Conservation (phyloP, 2,329 filamentous ascomycete species). For the Penicillium expansum region DNA sequence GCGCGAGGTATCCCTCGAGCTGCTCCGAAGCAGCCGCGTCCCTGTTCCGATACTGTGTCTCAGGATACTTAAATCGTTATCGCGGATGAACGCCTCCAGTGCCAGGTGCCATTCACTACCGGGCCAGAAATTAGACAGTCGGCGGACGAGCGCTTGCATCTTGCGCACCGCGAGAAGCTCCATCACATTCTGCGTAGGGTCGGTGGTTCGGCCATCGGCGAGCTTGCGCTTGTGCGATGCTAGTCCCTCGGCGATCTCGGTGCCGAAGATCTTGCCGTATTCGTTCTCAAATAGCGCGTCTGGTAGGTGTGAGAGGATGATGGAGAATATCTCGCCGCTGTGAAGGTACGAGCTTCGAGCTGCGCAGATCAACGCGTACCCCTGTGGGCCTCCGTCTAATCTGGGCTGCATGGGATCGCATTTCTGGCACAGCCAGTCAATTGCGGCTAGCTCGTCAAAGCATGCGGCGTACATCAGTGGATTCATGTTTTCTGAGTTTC, state of each 20-base stretch:
- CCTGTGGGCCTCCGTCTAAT: not conserved
- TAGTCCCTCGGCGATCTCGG: slow-evolving; percentile 2
- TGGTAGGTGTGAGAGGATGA: not conserved
- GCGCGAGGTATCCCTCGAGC: not conserved
- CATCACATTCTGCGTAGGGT: not conserved
- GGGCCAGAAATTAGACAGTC: not conserved
- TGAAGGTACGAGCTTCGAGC: not conserved
- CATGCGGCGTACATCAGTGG: slow-evolving; percentile 6
- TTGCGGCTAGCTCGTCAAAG: slow-evolving; percentile 1
- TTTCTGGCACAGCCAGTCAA: not conserved
- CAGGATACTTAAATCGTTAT: not conserved
- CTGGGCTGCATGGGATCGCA: not conserved
- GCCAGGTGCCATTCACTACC: slow-evolving; percentile 1
- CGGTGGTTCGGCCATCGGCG: not conserved
- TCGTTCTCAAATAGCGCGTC: not conserved
- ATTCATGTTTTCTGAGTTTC: slow-evolving; percentile 1
- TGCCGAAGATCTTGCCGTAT: slow-evolving; percentile 3
- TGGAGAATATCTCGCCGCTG: slow-evolving; percentile 3
- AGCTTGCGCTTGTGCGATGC: not conserved
- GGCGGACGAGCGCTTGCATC: slow-evolving; percentile 1
- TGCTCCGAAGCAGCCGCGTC: not conserved
- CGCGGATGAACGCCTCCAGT: not conserved
- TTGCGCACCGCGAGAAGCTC: not conserved
- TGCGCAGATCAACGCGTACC: not conserved
- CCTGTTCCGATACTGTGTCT: slow-evolving; percentile 1